Percentiles rank a stretch among this genome's conserved stretches.
Conservation (phyloP, 2,329 filamentous ascomycete species). For the Penicillium nordicum region DNA sequence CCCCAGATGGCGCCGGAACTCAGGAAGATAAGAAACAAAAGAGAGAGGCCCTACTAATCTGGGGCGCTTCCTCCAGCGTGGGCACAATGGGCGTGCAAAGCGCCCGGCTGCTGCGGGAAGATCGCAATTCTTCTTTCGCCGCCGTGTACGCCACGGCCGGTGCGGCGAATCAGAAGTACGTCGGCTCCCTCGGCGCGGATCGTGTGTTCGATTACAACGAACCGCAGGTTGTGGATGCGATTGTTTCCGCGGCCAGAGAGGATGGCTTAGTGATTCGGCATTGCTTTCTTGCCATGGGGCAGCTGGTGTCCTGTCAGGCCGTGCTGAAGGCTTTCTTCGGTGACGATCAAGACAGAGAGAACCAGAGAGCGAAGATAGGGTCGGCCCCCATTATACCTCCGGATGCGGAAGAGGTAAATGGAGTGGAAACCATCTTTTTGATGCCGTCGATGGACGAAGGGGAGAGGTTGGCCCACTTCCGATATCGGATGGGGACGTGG, state of each 20-base stretch:
- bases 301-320: constrained; percentile 36
- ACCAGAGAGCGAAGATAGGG: constrained; percentile 31
- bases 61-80: constrained; percentile 48
- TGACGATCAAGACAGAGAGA: neutral
- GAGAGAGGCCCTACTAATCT: constrained; percentile 40
- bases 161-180: constrained; percentile 32
- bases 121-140: constrained; percentile 31
- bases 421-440: constrained; percentile 41
- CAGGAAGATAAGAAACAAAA: constrained; percentile 8
- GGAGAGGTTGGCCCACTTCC: constrained; percentile 39
- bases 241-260: constrained; percentile 37
- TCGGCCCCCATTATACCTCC: constrained; percentile 39
- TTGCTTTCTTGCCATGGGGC: constrained; percentile 44
- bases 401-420: constrained; percentile 28
- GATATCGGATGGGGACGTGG: constrained; percentile 40
- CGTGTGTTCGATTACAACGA: constrained; percentile 45
- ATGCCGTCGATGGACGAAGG: constrained; percentile 35
- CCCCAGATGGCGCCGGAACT: neutral
- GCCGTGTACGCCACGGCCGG: constrained; percentile 46
- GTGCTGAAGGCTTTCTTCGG: constrained; percentile 37
- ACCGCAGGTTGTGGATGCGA: constrained; percentile 22
- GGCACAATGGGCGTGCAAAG: constrained; percentile 46
- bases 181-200: constrained; percentile 31
- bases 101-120: constrained; percentile 36
- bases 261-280: constrained; percentile 40